A percentile compares a stretch with the other conserved stretches of the same genome.
Evolutionary conservation across 2,329 filamentous ascomycete genomes (phyloP).

Genomic region (Colletotrichum eleusines): DNA sequence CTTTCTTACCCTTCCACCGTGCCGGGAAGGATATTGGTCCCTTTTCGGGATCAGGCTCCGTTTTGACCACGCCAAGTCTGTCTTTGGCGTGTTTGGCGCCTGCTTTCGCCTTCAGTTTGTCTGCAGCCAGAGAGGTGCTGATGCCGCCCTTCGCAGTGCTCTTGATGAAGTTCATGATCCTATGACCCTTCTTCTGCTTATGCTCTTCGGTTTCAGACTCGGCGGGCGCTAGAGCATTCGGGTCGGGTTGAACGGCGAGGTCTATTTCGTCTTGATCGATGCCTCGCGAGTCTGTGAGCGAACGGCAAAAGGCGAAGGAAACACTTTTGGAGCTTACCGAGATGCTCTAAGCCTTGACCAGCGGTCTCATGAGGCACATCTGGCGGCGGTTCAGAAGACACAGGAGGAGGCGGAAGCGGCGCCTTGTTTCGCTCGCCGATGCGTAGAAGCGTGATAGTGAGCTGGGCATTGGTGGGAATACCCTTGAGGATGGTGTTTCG

Average conservation of each 20-base stretch:
- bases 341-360: conserved; percentile 51
- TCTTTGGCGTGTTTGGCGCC: conserved; percentile 74
- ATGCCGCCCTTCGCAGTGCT: conserved; percentile 77
- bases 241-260: conserved; percentile 64
- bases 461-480: conserved; percentile 87
- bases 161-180: conserved; percentile 75
- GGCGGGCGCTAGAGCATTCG: conserved; percentile 55
- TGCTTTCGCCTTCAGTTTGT: conserved; percentile 76
- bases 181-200: conserved; percentile 56
- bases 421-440: conserved; percentile 86
- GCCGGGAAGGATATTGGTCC: conserved; percentile 84
- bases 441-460: conserved; percentile 83
- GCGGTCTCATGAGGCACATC: conserved; percentile 59
- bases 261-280: conserved; percentile 76
- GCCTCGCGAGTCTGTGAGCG: conserved; percentile 49
- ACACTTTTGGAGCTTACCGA: conserved; percentile 47
- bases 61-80: conserved; percentile 75
- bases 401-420: conserved; percentile 74
- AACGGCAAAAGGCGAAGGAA: not conserved
- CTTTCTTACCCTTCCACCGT: conserved; percentile 77
- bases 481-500: conserved; percentile 83
- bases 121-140: conserved; percentile 77
- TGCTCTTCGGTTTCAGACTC: conserved; percentile 63
- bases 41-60: conserved; percentile 56
- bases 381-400: conserved; percentile 51